Conservation (phyloP, 2,329 filamentous ascomycete genomes). For the Bipolaris gigantea region DNA sequence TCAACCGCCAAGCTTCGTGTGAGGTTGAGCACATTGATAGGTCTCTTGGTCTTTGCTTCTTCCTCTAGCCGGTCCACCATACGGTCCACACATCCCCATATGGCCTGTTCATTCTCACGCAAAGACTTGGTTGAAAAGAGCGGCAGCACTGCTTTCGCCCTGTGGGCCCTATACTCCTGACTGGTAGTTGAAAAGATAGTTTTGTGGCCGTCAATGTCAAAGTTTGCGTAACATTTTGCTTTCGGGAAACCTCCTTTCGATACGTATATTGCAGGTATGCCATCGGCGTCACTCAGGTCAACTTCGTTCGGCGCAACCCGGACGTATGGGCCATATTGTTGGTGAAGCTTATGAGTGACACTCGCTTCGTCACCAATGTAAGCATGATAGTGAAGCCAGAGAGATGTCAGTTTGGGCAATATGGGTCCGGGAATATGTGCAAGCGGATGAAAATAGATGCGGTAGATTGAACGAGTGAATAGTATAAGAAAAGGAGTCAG, state of each 20-base stretch:
- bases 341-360: conserved; percentile 24
- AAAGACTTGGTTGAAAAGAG: conserved; percentile 55
- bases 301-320: conserved; percentile 34
- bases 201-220: conserved; percentile 59
- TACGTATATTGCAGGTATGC: conserved; percentile 55
- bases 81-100: conserved; percentile 48
- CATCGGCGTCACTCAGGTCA: conserved; percentile 39
- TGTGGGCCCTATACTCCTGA: conserved; percentile 44
- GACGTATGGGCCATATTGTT: conserved; percentile 26
- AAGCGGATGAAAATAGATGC: conserved; percentile 28
- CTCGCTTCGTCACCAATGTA: conserved; percentile 35
- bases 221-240: conserved; percentile 56
- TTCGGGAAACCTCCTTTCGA: conserved; percentile 58
- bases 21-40: conserved; percentile 55
- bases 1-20: conserved; percentile 57
- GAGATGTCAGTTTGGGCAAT: conserved; percentile 23
- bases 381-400: conserved; percentile 35
- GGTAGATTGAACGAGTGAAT: conserved; percentile 22
- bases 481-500: conserved; percentile 13
- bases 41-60: conserved; percentile 34
- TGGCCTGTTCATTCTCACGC: conserved; percentile 42
- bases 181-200: conserved; percentile 57
- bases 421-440: conserved; percentile 29
- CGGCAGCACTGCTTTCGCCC: conserved; percentile 55
- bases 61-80: conserved; percentile 48